A percentile compares a stretch with the other conserved stretches of the same genome.
Evolutionary conservation across 179 eudicot genomes (phyloP).

Genomic region (Dionaea muscipula): DNA sequence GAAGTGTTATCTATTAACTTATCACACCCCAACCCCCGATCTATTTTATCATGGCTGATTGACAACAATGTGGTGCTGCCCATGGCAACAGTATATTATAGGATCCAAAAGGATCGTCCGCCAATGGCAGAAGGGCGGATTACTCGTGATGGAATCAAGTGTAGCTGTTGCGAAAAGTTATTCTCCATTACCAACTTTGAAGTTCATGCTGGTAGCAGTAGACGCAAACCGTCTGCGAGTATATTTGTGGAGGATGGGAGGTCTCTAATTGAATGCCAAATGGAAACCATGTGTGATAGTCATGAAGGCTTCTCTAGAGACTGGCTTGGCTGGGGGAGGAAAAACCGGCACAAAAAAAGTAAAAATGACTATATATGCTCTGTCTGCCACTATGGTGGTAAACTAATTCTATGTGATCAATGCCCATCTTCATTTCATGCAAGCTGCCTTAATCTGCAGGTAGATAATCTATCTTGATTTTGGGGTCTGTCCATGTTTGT

Average conservation of each 20-base stretch:
- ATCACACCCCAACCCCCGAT: conserved; percentile 33
- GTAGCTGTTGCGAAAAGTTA: conserved; percentile 54
- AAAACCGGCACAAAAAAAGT: conserved; percentile 8
- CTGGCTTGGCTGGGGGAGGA: conserved; percentile 15
- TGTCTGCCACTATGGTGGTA: conserved; percentile 71
- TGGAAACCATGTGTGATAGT: conserved; percentile 25
- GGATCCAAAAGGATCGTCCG: conserved; percentile 12
- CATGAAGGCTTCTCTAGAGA: conserved; percentile 9
- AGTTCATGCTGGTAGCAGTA: conserved; percentile 58
- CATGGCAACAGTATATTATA: conserved; percentile 48
- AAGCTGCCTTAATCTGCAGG: conserved; percentile 66
- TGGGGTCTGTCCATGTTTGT: background rate
- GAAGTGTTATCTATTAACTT: conserved; percentile 22
- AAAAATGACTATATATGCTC: conserved; percentile 67
- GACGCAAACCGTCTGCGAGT: conserved; percentile 43
- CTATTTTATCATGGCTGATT: conserved; percentile 72
- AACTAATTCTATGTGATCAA: conserved; percentile 60
- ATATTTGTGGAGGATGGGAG: conserved; percentile 64
- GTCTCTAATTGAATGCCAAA: conserved; percentile 63
- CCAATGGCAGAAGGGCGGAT: conserved; percentile 43
- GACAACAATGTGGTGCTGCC: conserved; percentile 58
- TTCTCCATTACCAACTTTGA: conserved; percentile 57
- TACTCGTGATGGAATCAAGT: conserved; percentile 61
- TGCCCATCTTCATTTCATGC: conserved; percentile 92
- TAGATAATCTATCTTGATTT: conserved; percentile 5